Base-by-base conservation (phyloP, 257 asterid genomes). In the Petunia secreta region DNA sequence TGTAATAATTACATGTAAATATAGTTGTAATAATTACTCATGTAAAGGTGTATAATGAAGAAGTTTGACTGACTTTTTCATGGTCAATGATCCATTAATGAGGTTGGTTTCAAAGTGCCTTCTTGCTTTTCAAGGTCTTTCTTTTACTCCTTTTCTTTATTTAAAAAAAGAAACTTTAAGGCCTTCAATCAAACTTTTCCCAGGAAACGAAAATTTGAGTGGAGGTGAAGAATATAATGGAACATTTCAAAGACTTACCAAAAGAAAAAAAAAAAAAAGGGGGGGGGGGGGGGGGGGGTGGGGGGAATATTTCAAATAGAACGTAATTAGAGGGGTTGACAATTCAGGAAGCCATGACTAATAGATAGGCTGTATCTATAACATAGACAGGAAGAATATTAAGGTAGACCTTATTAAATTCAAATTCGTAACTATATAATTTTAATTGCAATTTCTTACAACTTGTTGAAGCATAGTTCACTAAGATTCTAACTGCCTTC, bases 41-140 rank as follows among this genome's bases (percentile, higher is more conserved):
- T 43, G 39, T 43, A 50, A 48, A 11, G 2, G 54, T 6, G 54
- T 6, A 68, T 8, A 44, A 0, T 10, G 5, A 46, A 46, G 11
- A 63, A 46, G 37, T 40, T 69, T 16, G 77, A 46, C 43, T 9
- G 10, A 9, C 25, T 48, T 43, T 10, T 25, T 4, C 25, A 4
- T 34, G 62, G 62, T 71, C 77, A 71, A 48, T 48, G 62, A 44
- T 71, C 62, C 46, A 34, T 71, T 71, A 71, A 34, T 50, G 60
- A 71, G 62, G 34, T 50, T 50, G 62, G 62, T 34, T 9, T 71
- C 77, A 43, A 50, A 71, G 43, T 34, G 36, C 25, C 11, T 50
- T 71, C 77, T 46, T 71, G 77, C 7, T 71, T 71, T 8, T 71
- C 50, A 50, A 50, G 44, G 77, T 71, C 34, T 48, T 71, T 48